Base-by-base conservation (phyloP, 768 basidiomycete species). In the Auriscalpium orientale region DNA sequence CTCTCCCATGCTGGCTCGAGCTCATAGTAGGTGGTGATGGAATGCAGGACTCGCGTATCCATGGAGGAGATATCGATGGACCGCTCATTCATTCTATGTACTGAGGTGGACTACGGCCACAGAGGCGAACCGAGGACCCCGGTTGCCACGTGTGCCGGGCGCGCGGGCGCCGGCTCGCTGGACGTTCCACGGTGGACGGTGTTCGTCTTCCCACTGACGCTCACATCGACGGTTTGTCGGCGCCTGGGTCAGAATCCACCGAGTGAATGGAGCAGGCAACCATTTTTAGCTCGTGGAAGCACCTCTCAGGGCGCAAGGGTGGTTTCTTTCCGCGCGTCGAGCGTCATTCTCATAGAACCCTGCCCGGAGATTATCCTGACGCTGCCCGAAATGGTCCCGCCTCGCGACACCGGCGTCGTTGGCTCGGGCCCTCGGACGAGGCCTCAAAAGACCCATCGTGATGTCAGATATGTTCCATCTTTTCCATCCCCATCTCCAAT, bases 361-460 rank as follows among this genome's bases (percentile, higher is more conserved):
- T 46, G 13, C 51, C 53, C 53, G 53, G 53, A 34, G 33, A 54
- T 47, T 45, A 12, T 54, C 53, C 53, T 20, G 44, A 18, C 33
- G 53, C 33, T 36, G 46, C 40, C 53, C 53, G 53, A 54, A 36
- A 54, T 21, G 33, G 15, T 44, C 11, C 53, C 53, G 53, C 18
- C 22, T 20, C 53, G 51, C 34, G 15, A 11, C 44, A 22, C 28
- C 15, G 16, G 16, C 53, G 35, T 28, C 28, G 28, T 28, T 28
- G 28, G 28, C 28, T 28, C 40, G 6, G 15, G 6, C n/a, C 9
- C 44, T 46, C 33, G 22, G n/a, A 18, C 34, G 13, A 18, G 13
- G 3, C 21, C 46, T 28, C 46, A 53, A 35, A 33, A 53, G 28
- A 18, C 51, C 37, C 51, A 21, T 45, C 33, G 40, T 53, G 51